A percentile compares a stretch with the other conserved stretches of the same genome.
Conservation (phyloP, 2,329 filamentous ascomycete genomes). For the Xylaria polymorpha region DNA sequence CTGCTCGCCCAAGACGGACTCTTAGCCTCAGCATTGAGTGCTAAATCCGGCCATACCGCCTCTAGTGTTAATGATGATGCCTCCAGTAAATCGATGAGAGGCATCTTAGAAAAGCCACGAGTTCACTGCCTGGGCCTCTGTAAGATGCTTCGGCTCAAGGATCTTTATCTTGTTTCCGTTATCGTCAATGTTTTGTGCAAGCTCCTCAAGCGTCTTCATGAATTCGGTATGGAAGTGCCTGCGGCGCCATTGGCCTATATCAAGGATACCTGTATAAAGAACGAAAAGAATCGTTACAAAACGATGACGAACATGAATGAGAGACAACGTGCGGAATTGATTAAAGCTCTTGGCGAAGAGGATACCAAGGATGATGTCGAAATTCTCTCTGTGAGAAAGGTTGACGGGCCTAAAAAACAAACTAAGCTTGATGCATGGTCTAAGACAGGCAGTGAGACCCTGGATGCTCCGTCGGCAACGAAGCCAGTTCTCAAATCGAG, state of each 20-base stretch:
- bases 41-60: slow-evolving; percentile 47
- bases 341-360: slow-evolving; percentile 70
- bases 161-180: slow-evolving; percentile 84
- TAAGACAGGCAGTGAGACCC: slow-evolving; percentile 58
- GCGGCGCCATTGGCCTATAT: slow-evolving; percentile 70
- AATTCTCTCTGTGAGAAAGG: slow-evolving; percentile 57
- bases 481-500: slow-evolving; percentile 51
- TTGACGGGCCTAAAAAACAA: slow-evolving; percentile 63
- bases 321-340: slow-evolving; percentile 86
- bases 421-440: slow-evolving; percentile 72
- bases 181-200: slow-evolving; percentile 86
- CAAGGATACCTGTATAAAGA: slow-evolving; percentile 73
- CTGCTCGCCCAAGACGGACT: slow-evolving; percentile 88
- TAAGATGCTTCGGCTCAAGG: slow-evolving; percentile 90
- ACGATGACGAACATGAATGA: slow-evolving; percentile 83
- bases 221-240: slow-evolving; percentile 78
- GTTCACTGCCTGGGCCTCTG: slow-evolving; percentile 75
- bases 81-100: slow-evolving; percentile 52
- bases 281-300: slow-evolving; percentile 64
- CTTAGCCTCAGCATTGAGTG: slow-evolving; percentile 75
- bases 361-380: slow-evolving; percentile 64
- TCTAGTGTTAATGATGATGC: slow-evolving; percentile 51
- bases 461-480: slow-evolving; percentile 39
- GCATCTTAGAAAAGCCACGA: slow-evolving; percentile 72
- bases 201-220: slow-evolving; percentile 82